Base-by-base conservation (phyloP, 306 rosid genomes). In the Astragalus glycyphyllos region DNA sequence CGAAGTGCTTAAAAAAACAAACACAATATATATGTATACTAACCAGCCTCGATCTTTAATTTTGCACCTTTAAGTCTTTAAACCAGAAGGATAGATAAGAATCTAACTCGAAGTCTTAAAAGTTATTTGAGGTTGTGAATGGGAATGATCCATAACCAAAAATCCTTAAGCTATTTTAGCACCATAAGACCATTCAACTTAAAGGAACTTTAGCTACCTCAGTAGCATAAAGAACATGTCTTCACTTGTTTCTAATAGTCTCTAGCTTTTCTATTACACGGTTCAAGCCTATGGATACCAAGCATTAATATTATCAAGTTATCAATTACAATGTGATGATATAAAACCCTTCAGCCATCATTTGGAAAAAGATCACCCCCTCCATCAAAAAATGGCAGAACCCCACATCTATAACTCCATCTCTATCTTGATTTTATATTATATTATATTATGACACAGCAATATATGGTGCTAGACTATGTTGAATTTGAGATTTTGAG, bases 231-330 rank as follows among this genome's bases (percentile, higher is more conserved):
- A 49, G 58, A 59, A 53, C 17, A 42, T 66, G 14, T 48, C 57
- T 50, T 53, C 44, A 10, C 48, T 58, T 59, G 57, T 68, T 71
- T 62, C 35, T 78, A 32, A 67, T 14, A n/a, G 38, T 13, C 50
- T 71, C 17, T 29, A 11, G 37, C 40, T 49, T 61, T 46, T 47
- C 26, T 58, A 11, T 20, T n/a, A 62, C 64, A 58, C 9, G 57
- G 34, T 56, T 38, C 38, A 61, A 40, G 46, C 66, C 68, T 51
- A 69, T 56, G 49, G 72, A 66, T 60, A 45, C 13, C 65, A 66
- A 69, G 41, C 54, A 53, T 8, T 8, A 51, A 66, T n/a, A n/a
- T n/a, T 48, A 54, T 56, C 40, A 68, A 76, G 42, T 46, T 61
- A 78, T 37, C 69, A 69, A 72, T 60, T 26, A 42, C 14, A 46